Base-by-base conservation (phyloP, 768 basidiomycete genomes). In the Albatrellus ellisii region DNA sequence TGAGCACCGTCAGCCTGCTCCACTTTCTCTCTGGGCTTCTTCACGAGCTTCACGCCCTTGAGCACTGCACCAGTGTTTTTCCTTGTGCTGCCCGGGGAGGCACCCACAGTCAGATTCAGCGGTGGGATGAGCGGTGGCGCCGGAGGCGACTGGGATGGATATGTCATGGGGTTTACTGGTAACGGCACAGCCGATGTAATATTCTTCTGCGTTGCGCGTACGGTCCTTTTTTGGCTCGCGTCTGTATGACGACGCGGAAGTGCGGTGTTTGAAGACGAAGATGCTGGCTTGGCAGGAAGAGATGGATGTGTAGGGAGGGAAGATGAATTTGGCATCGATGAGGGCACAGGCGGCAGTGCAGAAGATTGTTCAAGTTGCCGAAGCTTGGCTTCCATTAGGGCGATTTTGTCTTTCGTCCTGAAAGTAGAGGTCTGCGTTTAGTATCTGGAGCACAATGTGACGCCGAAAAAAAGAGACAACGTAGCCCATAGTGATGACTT, bases 371-470 rank as follows among this genome's bases (percentile, higher is more conserved):
- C 75, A 72, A 95, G 77, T 48, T 87, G 75, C 14, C 77, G 73
- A 18, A 99, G 67, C 60, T 99, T 99, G 2, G 94, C 94, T 61
- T 99, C 95, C 72, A 97, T 83, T 54, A 81, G 74, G 6, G 91
- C 90, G 51, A 99, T 99, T 62, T 97, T 95, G 52, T 77, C 79
- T 33, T 72, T 64, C 2, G 87, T 91, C 38, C 86, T 92, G 53
- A 29, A n/a, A n/a, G n/a, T n/a, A n/a, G n/a, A n/a, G n/a, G n/a
- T n/a, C n/a, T n/a, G n/a, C n/a, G n/a, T n/a, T n/a, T n/a, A n/a
- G n/a, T n/a, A n/a, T n/a, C n/a, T n/a, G n/a, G n/a, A n/a, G n/a
- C n/a, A n/a, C n/a, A n/a, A n/a, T n/a, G n/a, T n/a, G n/a, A n/a
- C n/a, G n/a, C n/a, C n/a, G n/a, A n/a, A n/a, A n/a, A n/a, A n/a